These are phyloP conservation scores for Xylariales sp. DNA, from an alignment of 2,329 filamentous ascomycete genomes.

Conservation along the genomic window DNA sequence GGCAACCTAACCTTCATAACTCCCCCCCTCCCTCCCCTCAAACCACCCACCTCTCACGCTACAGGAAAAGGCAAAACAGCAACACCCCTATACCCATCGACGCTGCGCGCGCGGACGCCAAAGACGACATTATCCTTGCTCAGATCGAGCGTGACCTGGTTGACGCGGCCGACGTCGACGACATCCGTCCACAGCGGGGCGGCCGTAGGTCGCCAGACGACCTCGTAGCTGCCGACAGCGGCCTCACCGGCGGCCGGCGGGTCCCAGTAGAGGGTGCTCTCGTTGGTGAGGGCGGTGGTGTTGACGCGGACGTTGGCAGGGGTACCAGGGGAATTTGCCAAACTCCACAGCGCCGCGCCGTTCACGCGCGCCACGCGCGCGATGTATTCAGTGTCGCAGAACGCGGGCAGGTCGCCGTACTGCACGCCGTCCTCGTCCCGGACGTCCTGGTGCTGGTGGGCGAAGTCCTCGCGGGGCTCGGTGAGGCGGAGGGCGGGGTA, in stretches of 20 bases:
- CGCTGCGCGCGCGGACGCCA: slow-evolving; percentile 59
- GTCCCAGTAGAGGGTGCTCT: slow-evolving; percentile 63
- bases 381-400: slow-evolving; percentile 67
- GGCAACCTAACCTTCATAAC: no score
- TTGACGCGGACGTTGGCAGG: slow-evolving; percentile 62
- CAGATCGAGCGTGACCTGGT: slow-evolving; percentile 58
- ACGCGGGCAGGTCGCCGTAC: slow-evolving; percentile 67
- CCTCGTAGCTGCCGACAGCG: slow-evolving; percentile 61
- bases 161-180: slow-evolving; percentile 61
- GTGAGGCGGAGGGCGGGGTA: slow-evolving; percentile 67
- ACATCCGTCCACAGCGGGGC: slow-evolving; percentile 63
- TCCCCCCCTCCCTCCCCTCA: no score
- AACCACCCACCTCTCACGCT: slow-evolving; percentile 3
- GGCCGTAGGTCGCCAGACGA: slow-evolving; percentile 65
- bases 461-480: slow-evolving; percentile 67
- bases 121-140: slow-evolving; percentile 70
- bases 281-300: slow-evolving; percentile 59
- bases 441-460: slow-evolving; percentile 68
- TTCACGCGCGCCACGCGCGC: slow-evolving; percentile 66
- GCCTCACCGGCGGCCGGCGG: slow-evolving; percentile 49
- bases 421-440: slow-evolving; percentile 59
- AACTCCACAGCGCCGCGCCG: slow-evolving; percentile 64
- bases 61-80: slow-evolving; percentile 49
- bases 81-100: slow-evolving; percentile 46
- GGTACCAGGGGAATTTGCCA: slow-evolving; percentile 63